phyloP scores from a whole-genome alignment of 768 basidiomycete species.

The Royoungia palumana region DNA sequence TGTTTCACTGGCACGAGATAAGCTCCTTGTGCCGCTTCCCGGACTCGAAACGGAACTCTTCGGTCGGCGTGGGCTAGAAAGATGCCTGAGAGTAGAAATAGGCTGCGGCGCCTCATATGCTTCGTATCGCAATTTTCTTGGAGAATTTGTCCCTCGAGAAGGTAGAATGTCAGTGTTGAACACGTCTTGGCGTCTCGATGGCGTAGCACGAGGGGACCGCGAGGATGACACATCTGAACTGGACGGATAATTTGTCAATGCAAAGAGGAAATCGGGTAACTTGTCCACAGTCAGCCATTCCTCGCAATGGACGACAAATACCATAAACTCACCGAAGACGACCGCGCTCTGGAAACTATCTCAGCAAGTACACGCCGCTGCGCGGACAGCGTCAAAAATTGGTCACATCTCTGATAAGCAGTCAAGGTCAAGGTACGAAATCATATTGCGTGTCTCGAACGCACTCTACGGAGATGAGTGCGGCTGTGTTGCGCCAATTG shows the following conservation, averaged over 20 bases:
- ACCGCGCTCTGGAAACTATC: constrained; percentile 46
- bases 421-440: constrained; percentile 3
- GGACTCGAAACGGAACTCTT: constrained; percentile 38
- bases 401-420: constrained; percentile 58
- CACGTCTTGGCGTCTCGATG: constrained; percentile 17
- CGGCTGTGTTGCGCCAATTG: constrained; percentile 43
- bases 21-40: constrained; percentile 30
- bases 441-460: constrained; percentile 8
- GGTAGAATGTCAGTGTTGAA: constrained; percentile 14
- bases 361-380: constrained; percentile 44
- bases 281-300: constrained; percentile 26
- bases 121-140: constrained; percentile 59
- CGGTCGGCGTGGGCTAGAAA: constrained; percentile 29
- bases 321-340: constrained; percentile 50
- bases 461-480: constrained; percentile 58
- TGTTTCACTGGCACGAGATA: constrained; percentile 25
- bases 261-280: constrained; percentile 69
- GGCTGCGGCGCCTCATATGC: constrained; percentile 65
- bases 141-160: constrained; percentile 28
- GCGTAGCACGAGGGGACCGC: constrained; percentile 9
- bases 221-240: neutral
- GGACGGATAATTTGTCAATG: constrained; percentile 41
- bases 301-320: constrained; percentile 1
- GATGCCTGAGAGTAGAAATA: constrained; percentile 41
- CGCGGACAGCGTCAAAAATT: constrained; percentile 52